phyloP scores from a whole-genome alignment of 2,329 filamentous ascomycete genomes.

The Claviceps sorghi region DNA sequence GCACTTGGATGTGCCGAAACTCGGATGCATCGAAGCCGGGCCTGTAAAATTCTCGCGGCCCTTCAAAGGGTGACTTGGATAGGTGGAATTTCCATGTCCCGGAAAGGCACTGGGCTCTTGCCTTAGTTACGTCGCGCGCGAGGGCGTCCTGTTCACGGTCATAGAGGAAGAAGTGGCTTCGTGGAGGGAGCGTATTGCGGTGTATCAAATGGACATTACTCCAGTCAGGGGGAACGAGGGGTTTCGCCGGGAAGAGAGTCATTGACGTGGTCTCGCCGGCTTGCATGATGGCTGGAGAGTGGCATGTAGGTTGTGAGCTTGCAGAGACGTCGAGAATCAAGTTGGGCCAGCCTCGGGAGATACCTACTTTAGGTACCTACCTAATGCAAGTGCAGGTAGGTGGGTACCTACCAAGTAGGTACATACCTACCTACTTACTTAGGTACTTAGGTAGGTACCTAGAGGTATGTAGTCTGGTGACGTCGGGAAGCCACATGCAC shows the following conservation, averaged over 20 bases:
- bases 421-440: too few species aligned
- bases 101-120: conserved; percentile 30
- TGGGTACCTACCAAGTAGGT: too few species aligned
- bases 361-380: neutral
- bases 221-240: conserved; percentile 35
- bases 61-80: conserved; percentile 29
- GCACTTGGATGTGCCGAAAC: conserved; percentile 38
- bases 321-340: neutral
- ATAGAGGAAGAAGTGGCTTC: conserved; percentile 43
- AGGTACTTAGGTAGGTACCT: too few species aligned
- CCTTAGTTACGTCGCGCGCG: conserved; percentile 21
- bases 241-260: neutral
- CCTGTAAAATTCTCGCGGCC: conserved; percentile 26
- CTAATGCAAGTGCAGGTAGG: too few species aligned
- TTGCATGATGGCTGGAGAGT: neutral
- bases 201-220: conserved; percentile 46
- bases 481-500: too few species aligned
- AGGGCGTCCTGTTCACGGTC: conserved; percentile 33
- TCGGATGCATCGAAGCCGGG: conserved; percentile 19
- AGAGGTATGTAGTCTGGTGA: too few species aligned
- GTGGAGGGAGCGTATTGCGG: conserved; percentile 41
- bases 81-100: conserved; percentile 40
- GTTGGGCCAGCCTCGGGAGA: neutral
- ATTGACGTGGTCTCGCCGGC: neutral
- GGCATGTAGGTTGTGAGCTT: neutral